Evolutionary conservation across 2,329 filamentous ascomycete genomes (phyloP).

Genomic region (Plenodomus tracheiphilus): DNA sequence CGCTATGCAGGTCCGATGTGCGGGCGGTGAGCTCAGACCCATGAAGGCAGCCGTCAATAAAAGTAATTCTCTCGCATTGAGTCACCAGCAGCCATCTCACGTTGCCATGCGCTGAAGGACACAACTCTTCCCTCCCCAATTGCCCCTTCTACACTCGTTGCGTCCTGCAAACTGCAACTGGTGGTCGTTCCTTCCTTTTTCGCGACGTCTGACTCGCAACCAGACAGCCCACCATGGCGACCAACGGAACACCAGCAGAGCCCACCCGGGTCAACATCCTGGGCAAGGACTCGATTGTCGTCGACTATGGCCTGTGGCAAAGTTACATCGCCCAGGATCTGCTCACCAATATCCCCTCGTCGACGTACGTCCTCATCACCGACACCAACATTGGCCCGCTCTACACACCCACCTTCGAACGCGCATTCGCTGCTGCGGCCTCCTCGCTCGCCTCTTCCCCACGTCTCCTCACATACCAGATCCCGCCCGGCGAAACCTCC

Average conservation of each 20-base stretch:
- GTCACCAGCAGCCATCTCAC: slow-evolving; percentile 1
- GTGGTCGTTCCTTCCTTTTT: slow-evolving; percentile 3
- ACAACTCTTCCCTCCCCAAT: slow-evolving; percentile 1
- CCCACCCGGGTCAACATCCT: slow-evolving; percentile 76
- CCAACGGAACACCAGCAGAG: slow-evolving; percentile 31
- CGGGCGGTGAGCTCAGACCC: slow-evolving; percentile 10
- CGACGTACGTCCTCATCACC: slow-evolving; percentile 94
- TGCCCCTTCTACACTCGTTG: not conserved
- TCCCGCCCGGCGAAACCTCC: slow-evolving; percentile 89
- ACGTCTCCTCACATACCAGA: slow-evolving; percentile 84
- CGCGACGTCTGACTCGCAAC: slow-evolving; percentile 15
- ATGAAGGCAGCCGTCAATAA: not conserved
- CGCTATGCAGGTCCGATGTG: slow-evolving; percentile 16
- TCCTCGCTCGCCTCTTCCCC: slow-evolving; percentile 53
- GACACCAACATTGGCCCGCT: slow-evolving; percentile 85
- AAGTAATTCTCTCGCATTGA: slow-evolving; percentile 3
- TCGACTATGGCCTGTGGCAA: slow-evolving; percentile 89
- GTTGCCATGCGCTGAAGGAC: slow-evolving; percentile 7
- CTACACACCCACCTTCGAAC: slow-evolving; percentile 78
- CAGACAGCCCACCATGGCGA: slow-evolving; percentile 32
- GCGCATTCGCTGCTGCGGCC: slow-evolving; percentile 61
- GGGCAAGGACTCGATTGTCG: slow-evolving; percentile 85
- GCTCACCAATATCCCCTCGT: slow-evolving; percentile 74
- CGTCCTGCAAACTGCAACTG: slow-evolving; percentile 1
- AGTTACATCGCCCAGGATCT: slow-evolving; percentile 81